These are phyloP conservation scores for Kodamaea sp. DNA, from an alignment of 1,139 yeast species.

Conservation along the genomic window DNA sequence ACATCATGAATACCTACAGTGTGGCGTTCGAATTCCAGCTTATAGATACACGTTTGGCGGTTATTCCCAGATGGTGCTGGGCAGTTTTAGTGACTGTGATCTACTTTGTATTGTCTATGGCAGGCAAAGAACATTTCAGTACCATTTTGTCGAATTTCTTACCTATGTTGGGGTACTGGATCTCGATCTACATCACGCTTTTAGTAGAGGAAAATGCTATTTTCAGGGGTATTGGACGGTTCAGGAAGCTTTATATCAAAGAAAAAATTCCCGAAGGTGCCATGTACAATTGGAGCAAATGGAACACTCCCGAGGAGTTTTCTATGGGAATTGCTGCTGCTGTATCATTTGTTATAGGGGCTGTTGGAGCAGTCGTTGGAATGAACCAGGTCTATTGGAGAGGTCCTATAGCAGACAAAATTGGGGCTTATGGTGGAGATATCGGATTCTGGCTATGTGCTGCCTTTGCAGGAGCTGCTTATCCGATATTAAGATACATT, in stretches of 20 bases:
- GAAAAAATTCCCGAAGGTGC: conserved; percentile 14
- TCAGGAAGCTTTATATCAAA: conserved; percentile 14
- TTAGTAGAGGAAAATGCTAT: conserved; percentile 26
- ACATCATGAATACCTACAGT: conserved; percentile 34
- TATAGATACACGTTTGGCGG: conserved; percentile 20
- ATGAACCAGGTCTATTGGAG: conserved; percentile 35
- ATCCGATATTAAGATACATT: conserved; percentile 16
- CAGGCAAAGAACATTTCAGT: conserved; percentile 24
- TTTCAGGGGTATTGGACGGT: conserved; percentile 16
- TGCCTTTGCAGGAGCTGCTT: conserved; percentile 9
- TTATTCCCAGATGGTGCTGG: conserved; percentile 30
- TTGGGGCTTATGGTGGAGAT: conserved; percentile 23
- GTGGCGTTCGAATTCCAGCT: conserved; percentile 29
- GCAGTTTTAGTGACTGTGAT: conserved; percentile 21
- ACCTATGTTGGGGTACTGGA: conserved; percentile 34
- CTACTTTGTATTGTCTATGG: conserved; percentile 23
- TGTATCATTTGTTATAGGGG: conserved; percentile 25
- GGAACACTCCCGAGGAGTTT: conserved; percentile 19
- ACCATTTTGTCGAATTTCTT: conserved; percentile 26
- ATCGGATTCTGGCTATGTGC: conserved; percentile 13
- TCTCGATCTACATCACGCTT: conserved; percentile 26
- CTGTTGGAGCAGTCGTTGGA: conserved; percentile 32
- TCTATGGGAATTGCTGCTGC: conserved; percentile 31
- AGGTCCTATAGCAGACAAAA: conserved; percentile 29
- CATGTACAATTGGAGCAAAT: conserved; percentile 21